Evolutionary conservation across 2,329 filamentous ascomycete genomes (phyloP), one percentile per base, ranked within the genome.

Genomic region (Leptographium galeiforme): DNA sequence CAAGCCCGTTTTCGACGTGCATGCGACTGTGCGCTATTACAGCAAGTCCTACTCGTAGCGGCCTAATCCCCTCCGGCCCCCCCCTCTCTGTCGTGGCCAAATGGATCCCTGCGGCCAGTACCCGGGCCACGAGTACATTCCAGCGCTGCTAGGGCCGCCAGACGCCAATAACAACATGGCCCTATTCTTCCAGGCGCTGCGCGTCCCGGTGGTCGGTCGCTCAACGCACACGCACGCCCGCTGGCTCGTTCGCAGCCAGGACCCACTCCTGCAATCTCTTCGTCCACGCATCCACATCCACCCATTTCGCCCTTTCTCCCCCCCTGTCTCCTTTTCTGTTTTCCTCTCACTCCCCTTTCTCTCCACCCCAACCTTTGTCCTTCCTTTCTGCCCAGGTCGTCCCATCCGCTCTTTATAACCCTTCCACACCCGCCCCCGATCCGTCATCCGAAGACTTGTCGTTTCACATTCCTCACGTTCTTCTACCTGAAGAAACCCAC

Each of bases 261-360:
- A 30, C 55, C 55, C 53, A 54, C 55, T 46, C 47, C 52, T 55
- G 55, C 52, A 58, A 57, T 58, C 53, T 58, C 57, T 53, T 39
- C 53, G 51, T 45, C 32, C 39, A 36, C 32, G 6, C 32, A 32
- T 40, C 10, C 25, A 18, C 47, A 38, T 47, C 40, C 45, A 39
- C 18, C 45, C 52, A 30, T 32, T n/a, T 53, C 48, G 50, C 38
- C 45, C 33, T 41, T 41, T 45, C 50, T 36, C 46, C 18, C 46
- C 14, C 46, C 34, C 33, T 8, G 36, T 25, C 38, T 43, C 16
- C 14, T 51, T 49, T 46, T 16, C 48, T 38, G 25, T 33, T 32
- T 47, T 48, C 16, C 43, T 34, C 1, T 33, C 4, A 18, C 18
- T 33, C 7, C 8, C n/a, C 40, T 43, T 43, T 36, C 47, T 16